phyloP scores from a whole-genome alignment of 176 grass and related monocot genomes.

The Panicum miliaceum region DNA sequence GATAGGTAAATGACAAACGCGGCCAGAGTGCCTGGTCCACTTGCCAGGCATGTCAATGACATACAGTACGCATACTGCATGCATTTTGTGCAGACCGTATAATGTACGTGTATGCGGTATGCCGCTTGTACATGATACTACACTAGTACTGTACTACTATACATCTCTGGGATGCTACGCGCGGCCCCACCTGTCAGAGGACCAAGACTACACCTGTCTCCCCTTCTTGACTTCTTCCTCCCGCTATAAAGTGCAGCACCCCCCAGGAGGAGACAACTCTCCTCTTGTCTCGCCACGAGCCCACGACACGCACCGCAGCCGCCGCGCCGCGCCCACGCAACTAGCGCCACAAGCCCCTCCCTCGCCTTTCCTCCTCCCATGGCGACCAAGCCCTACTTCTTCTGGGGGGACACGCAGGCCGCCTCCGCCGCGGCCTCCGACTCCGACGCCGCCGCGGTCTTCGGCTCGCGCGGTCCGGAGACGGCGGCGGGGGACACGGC shows the following conservation, averaged over 20 bases:
- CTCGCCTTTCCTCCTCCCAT: constrained; percentile 9
- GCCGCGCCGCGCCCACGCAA: neutral
- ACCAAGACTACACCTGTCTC: neutral
- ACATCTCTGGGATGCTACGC: neutral
- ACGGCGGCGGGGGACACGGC: neutral
- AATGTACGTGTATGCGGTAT: neutral
- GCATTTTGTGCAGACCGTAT: neutral
- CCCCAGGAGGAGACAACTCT: constrained; percentile 3
- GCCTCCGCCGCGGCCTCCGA: constrained; percentile 9
- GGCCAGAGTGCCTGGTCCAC: neutral
- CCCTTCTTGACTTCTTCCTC: neutral
- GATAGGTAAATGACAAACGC: neutral
- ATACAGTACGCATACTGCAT: neutral
- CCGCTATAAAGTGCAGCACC: constrained; percentile 32
- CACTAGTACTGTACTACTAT: neutral
- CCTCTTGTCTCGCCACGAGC: neutral
- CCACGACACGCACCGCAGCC: neutral
- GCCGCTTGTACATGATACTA: neutral
- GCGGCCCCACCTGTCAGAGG: neutral
- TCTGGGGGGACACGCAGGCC: constrained; percentile 35
- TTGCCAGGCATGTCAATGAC: neutral
- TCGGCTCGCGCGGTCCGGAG: neutral
- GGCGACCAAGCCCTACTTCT: constrained; percentile 46
- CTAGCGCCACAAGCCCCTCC: neutral
- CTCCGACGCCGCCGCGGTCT: neutral